A percentile compares a stretch with the other conserved stretches of the same genome.
Evolutionary conservation across 1,284 basidiomycete genomes (phyloP).

Genomic region (Phlebopus sp.): DNA sequence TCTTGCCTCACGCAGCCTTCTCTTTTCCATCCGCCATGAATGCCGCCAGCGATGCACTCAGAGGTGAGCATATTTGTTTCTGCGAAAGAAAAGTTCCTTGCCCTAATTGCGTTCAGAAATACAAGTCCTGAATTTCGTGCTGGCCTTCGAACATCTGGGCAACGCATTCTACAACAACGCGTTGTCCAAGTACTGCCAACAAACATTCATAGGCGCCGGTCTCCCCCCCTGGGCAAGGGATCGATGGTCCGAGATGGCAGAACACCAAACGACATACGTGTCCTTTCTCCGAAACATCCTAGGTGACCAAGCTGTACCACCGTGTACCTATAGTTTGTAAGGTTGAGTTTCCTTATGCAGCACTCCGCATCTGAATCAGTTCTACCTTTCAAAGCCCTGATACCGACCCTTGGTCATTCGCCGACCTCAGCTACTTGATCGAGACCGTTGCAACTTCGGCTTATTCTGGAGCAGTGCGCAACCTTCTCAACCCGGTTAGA

Average conservation of each 20-base stretch:
- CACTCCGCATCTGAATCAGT: not conserved
- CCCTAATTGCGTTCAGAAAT: no score
- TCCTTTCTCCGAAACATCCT: slow-evolving; percentile 43
- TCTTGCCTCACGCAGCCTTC: not conserved
- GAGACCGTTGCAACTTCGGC: slow-evolving; percentile 51
- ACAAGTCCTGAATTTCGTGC: slow-evolving; percentile 46
- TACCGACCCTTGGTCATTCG: slow-evolving; percentile 47
- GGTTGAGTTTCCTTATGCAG: slow-evolving; percentile 8
- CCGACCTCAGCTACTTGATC: slow-evolving; percentile 50
- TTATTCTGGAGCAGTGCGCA: slow-evolving; percentile 26
- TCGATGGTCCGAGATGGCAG: slow-evolving; percentile 51
- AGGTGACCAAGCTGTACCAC: slow-evolving; percentile 37
- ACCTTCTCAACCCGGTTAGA: slow-evolving; percentile 26
- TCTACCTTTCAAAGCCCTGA: slow-evolving; percentile 40
- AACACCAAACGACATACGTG: slow-evolving; percentile 57
- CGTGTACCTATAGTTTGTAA: slow-evolving; percentile 51
- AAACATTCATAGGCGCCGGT: slow-evolving; percentile 53
- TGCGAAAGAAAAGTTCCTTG: no score
- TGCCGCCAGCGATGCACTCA: not conserved
- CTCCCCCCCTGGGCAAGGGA: slow-evolving; percentile 48
- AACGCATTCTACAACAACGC: slow-evolving; percentile 56
- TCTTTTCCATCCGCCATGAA: not conserved
- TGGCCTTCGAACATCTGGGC: slow-evolving; percentile 71
- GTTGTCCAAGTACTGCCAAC: slow-evolving; percentile 43
- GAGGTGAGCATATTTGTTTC: not conserved